Conservation (phyloP, 75 land plant species). For the Chamaecyparis obtusa region DNA sequence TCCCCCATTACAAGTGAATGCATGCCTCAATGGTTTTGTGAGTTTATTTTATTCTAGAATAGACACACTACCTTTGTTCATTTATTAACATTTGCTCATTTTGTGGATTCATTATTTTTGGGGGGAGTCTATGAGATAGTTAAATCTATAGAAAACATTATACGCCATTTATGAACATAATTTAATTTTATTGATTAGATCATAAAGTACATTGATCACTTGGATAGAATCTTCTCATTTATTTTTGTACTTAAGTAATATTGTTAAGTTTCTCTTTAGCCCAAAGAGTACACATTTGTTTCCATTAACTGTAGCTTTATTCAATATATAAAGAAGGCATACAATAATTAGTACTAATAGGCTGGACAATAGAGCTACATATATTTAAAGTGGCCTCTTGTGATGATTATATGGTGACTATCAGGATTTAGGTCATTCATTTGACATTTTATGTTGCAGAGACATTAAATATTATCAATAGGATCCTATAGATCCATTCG, state of each 20-base stretch:
- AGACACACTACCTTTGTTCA: too few species aligned
- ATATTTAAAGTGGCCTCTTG: not conserved
- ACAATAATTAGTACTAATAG: not conserved
- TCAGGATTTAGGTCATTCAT: not conserved
- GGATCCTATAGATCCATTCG: too few species aligned
- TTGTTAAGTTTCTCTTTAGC: not conserved
- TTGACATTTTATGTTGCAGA: slow-evolving; percentile 8
- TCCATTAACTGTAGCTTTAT: not conserved
- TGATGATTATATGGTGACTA: slow-evolving; percentile 3
- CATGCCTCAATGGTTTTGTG: too few species aligned
- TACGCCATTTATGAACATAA: not conserved
- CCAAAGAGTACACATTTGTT: not conserved
- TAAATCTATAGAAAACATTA: too few species aligned
- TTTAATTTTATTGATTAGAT: not conserved
- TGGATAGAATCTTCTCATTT: not conserved
- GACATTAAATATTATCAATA: too few species aligned
- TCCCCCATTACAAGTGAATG: too few species aligned
- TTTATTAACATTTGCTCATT: too few species aligned
- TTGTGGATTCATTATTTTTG: too few species aligned
- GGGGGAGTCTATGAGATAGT: too few species aligned
- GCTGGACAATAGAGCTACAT: not conserved
- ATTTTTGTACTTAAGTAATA: not conserved
- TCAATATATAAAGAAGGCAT: not conserved
- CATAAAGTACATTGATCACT: not conserved
- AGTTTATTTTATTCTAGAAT: too few species aligned